These are phyloP conservation scores for Carex pumila DNA, from an alignment of 176 grass and related monocot species.

Conservation along the genomic window DNA sequence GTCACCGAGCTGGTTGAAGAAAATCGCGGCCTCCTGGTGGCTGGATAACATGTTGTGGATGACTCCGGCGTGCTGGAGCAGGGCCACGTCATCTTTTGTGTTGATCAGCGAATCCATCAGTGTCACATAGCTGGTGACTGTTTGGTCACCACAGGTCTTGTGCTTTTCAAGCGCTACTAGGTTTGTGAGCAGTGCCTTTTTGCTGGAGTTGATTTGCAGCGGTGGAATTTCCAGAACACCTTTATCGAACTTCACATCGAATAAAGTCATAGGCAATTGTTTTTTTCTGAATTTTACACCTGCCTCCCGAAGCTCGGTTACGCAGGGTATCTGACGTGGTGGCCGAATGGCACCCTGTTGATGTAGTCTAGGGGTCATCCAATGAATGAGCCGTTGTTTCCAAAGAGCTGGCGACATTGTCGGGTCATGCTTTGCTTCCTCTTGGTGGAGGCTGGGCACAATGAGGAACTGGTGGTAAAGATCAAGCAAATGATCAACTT, in stretches of 20 bases:
- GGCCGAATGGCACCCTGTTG: neutral
- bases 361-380: neutral
- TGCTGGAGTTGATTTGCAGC: neutral
- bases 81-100: slow-evolving; percentile 6
- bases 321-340: slow-evolving; percentile 12
- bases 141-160: neutral
- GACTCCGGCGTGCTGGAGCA: slow-evolving; percentile 5
- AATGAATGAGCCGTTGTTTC: slow-evolving; percentile 14
- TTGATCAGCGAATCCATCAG: slow-evolving; percentile 14
- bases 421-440: neutral
- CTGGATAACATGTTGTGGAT: slow-evolving; percentile 21
- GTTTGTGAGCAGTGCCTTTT: slow-evolving; percentile 13
- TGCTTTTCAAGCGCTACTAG: neutral
- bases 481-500: slow-evolving; percentile 19
- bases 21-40: slow-evolving; percentile 19
- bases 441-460: neutral
- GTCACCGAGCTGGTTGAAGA: slow-evolving; percentile 19
- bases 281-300: slow-evolving; percentile 17
- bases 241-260: neutral
- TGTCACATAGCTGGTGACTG: slow-evolving; percentile 18
- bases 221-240: slow-evolving; percentile 1
- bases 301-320: neutral
- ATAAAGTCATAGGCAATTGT: neutral
- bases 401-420: neutral
- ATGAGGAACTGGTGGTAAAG: slow-evolving; percentile 1